These are phyloP conservation scores for Cladophialophora bantiana DNA, from an alignment of 2,329 filamentous ascomycete species.

Conservation along the genomic window DNA sequence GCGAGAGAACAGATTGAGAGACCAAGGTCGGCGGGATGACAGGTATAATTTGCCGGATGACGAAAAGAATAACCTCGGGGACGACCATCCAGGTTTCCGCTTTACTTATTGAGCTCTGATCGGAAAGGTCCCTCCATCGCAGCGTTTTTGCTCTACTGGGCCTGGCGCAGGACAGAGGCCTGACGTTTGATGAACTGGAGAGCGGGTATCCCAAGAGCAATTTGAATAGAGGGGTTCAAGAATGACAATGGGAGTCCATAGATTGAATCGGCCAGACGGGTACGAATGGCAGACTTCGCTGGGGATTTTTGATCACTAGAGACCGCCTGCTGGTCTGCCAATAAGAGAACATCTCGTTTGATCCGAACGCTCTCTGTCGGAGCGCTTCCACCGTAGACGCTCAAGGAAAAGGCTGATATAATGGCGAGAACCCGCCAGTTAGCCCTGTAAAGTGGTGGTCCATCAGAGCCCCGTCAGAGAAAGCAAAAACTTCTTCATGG, in stretches of 20 bases:
- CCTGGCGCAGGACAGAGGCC: background rate
- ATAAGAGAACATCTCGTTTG: background rate
- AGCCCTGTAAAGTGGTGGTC: background rate
- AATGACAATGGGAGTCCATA: background rate
- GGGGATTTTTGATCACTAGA: background rate
- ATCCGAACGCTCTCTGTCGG: background rate
- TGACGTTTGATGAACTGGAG: background rate
- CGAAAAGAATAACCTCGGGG: constrained; percentile 45
- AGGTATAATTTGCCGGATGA: constrained; percentile 40
- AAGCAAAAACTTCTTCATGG: background rate
- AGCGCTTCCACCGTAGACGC: background rate
- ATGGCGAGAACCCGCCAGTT: background rate
- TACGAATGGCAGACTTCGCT: background rate
- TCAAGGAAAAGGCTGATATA: background rate
- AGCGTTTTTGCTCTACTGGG: background rate
- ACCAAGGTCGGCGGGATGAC: constrained; percentile 41
- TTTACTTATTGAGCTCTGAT: constrained; percentile 42
- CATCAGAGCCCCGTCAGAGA: background rate
- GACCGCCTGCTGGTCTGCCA: background rate
- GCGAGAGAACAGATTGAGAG: constrained; percentile 46
- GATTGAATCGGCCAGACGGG: background rate
- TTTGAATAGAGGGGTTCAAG: background rate
- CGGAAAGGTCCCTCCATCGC: background rate
- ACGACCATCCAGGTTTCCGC: constrained; percentile 46
- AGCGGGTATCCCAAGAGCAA: background rate